Evolutionary conservation across 208 protist genomes (phyloP).

Genomic region (Acanthamoeba triangularis): DNA sequence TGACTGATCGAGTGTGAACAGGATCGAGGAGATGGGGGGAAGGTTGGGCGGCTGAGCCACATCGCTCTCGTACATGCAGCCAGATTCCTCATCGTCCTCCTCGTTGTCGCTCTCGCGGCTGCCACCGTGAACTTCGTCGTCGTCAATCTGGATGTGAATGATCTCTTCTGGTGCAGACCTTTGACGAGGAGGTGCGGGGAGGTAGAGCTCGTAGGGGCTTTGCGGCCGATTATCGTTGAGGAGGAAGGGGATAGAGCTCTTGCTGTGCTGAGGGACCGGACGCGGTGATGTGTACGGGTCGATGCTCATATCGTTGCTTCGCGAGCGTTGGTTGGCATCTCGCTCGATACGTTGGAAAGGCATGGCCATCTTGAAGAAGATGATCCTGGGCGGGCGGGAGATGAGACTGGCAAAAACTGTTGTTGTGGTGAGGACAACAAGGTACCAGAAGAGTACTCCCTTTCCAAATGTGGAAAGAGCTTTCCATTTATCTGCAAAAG

Average conservation of each 20-base stretch:
- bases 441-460: no score
- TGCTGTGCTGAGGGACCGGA: not conserved
- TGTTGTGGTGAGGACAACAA: no score
- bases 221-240: not conserved
- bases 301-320: not conserved
- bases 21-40: not conserved
- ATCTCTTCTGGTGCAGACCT: no score
- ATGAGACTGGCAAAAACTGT: no score
- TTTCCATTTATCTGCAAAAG: no score
- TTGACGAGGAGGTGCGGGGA: not conserved
- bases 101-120: not conserved
- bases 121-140: not conserved
- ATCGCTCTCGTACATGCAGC: not conserved
- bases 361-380: no score
- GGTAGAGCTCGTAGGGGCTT: not conserved
- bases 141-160: not conserved
- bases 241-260: constrained; percentile 22
- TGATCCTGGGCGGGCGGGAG: no score
- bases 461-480: no score
- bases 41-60: not conserved
- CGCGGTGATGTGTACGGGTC: not conserved
- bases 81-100: not conserved
- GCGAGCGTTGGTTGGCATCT: no score
- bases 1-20: not conserved
- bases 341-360: no score